These are phyloP conservation scores for Xerophyta viscosa DNA, from an alignment of 106 monocot genomes.

Conservation along the genomic window DNA sequence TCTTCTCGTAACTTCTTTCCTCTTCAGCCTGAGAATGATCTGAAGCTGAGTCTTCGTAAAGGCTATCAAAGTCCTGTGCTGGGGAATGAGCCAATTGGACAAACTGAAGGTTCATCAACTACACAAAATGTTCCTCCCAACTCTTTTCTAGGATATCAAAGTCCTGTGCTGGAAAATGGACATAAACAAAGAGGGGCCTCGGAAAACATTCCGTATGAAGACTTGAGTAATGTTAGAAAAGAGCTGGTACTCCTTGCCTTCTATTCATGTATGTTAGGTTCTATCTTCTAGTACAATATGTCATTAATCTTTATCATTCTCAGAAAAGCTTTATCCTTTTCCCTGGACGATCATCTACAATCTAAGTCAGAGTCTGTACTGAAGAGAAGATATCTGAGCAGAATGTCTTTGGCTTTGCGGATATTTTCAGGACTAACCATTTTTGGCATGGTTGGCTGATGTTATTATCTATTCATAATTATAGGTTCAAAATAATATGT, in stretches of 20 bases:
- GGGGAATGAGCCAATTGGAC: slow-evolving; percentile 43
- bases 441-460: too few species aligned
- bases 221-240: slow-evolving; percentile 9
- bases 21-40: slow-evolving; percentile 11
- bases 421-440: too few species aligned
- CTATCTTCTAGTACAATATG: neutral
- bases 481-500: too few species aligned
- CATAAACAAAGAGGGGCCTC: slow-evolving; percentile 14
- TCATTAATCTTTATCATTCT: neutral
- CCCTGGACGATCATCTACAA: too few species aligned
- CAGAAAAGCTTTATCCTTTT: too few species aligned
- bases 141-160: slow-evolving; percentile 11
- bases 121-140: slow-evolving; percentile 6
- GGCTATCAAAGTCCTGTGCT: neutral
- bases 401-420: too few species aligned
- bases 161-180: slow-evolving; percentile 6
- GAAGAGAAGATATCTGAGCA: too few species aligned
- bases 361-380: too few species aligned
- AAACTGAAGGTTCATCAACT: slow-evolving; percentile 19
- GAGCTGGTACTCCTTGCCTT: slow-evolving; percentile 11
- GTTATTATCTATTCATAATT: too few species aligned
- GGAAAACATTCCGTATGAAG: slow-evolving; percentile 12
- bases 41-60: slow-evolving; percentile 25
- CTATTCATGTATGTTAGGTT: slow-evolving; percentile 31
- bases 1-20: neutral